phyloP scores from a whole-genome alignment of 2,329 filamentous ascomycete genomes.

The Coniella vitis region DNA sequence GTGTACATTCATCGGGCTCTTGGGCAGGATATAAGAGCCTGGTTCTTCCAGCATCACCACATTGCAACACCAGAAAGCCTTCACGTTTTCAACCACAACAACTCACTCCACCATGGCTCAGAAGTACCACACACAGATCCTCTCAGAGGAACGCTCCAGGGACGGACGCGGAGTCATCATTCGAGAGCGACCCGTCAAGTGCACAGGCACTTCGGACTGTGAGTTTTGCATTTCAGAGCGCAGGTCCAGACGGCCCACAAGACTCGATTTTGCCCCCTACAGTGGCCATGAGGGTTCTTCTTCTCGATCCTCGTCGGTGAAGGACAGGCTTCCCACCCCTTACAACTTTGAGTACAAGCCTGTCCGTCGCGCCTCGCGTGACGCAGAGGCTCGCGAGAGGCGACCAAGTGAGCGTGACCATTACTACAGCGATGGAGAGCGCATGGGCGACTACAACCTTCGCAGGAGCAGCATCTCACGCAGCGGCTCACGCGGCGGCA shows the following conservation, averaged over 20 bases:
- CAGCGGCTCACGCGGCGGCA: constrained; percentile 1
- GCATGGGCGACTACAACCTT: constrained; percentile 11
- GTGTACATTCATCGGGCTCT: background rate
- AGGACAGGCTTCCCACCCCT: constrained; percentile 14
- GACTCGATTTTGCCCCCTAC: background rate
- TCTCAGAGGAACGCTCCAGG: constrained; percentile 5
- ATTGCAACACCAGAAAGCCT: background rate
- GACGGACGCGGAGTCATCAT: constrained; percentile 4
- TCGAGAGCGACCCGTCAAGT: background rate
- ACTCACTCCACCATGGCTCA: background rate
- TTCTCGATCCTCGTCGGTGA: constrained; percentile 8
- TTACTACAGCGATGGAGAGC: constrained; percentile 14
- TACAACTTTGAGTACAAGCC: constrained; percentile 14
- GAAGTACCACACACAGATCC: constrained; percentile 3
- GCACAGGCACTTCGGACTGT: constrained; percentile 5
- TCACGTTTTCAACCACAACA: background rate
- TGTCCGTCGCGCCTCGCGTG: constrained; percentile 1
- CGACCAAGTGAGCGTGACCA: constrained; percentile 7
- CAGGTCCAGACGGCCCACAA: background rate
- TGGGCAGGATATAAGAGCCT: background rate
- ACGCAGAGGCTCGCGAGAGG: constrained; percentile 10
- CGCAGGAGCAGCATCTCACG: constrained; percentile 10
- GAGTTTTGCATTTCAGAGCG: constrained; percentile 1
- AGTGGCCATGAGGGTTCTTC: background rate
- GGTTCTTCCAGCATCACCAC: background rate